Base-by-base conservation (phyloP, 345 rosid genomes). In the Bruguiera parviflora region DNA sequence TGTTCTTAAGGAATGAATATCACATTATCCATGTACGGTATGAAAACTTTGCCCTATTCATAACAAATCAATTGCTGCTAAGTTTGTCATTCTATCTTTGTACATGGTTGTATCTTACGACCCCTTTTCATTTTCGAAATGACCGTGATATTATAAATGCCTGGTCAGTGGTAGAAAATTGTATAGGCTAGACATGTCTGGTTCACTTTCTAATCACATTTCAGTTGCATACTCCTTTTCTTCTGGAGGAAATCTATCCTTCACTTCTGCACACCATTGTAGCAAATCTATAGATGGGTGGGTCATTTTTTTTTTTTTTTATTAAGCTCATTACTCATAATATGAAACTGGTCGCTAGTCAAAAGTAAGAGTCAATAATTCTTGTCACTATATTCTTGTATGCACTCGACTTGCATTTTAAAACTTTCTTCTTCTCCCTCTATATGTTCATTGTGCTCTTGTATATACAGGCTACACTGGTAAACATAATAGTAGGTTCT, bases 401-500 rank as follows among this genome's bases (percentile, higher is more conserved):
- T 56, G 29, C 29, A 8, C 6, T 24, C 2, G 3, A 56, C 29
- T 56, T 56, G 59, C 59, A 56, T 24, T 21, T 56, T 2, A 21
- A 3, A 22, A 4, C 59, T 56, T 24, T 56, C 13, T n/a, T 60
- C 37, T 37, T 24, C 2, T 21, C 43, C 37, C 19, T 22, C 8
- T 24, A 25, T 35, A 10, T 33, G 5, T 35, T 58, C 57, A 9
- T 18, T 22, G 15, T 68, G 35, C 15, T 53, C 35, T 57, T 20
- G 20, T 22, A 53, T 79, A 73, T 81, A 77, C 82, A 95, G 99
- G 94, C 89, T 65, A 86, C 81, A 13, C 81, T 87, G 3, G 97
- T 84, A 78, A 95, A 95, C 78, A 92, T 95, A 61, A 90, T 92
- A 55, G 89, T 89, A 52, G 99, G 98, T 71, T 92, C 98, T 83